Percentiles rank a stretch among this genome's conserved stretches.
These are phyloP conservation scores for Closterium sp. DNA, from an alignment of 139 green algal genomes.

Conservation along the genomic window DNA sequence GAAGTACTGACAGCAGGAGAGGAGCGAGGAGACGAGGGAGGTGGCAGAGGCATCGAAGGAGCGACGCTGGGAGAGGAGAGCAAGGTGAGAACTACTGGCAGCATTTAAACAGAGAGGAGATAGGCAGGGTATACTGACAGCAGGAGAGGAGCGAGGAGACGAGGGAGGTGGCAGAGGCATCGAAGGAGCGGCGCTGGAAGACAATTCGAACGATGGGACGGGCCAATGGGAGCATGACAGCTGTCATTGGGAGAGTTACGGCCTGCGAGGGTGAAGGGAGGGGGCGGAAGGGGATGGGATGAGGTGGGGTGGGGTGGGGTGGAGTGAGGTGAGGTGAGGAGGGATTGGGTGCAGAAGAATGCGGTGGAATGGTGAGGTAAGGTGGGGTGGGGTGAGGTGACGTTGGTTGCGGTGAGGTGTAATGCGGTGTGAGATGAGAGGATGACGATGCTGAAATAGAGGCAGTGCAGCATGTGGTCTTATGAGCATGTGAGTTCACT, in stretches of 20 bases:
- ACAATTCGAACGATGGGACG: slow-evolving; percentile 33
- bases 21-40: slow-evolving; percentile 18
- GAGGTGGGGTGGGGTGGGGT: neutral
- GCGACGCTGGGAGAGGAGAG: slow-evolving; percentile 25
- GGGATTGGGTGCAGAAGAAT: too few species aligned
- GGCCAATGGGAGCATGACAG: slow-evolving; percentile 39
- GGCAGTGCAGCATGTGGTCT: too few species aligned
- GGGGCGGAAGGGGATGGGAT: neutral
- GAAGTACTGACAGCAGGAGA: slow-evolving; percentile 32
- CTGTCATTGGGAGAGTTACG: slow-evolving; percentile 33
- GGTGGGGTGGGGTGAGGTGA: too few species aligned
- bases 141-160: slow-evolving; percentile 33
- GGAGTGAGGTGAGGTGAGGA: too few species aligned
- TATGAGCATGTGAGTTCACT: too few species aligned
- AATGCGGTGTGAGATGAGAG: too few species aligned
- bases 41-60: slow-evolving; percentile 46
- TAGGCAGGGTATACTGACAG: slow-evolving; percentile 17
- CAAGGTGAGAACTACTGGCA: neutral
- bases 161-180: slow-evolving; percentile 31
- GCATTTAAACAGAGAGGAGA: neutral
- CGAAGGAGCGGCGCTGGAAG: slow-evolving; percentile 52
- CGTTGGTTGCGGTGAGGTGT: too few species aligned
- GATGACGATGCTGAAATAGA: too few species aligned
- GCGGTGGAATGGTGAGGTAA: too few species aligned
- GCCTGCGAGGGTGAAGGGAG: neutral